Conservation (phyloP, 495 filamentous ascomycete species). For the Terfezia boudieri region DNA sequence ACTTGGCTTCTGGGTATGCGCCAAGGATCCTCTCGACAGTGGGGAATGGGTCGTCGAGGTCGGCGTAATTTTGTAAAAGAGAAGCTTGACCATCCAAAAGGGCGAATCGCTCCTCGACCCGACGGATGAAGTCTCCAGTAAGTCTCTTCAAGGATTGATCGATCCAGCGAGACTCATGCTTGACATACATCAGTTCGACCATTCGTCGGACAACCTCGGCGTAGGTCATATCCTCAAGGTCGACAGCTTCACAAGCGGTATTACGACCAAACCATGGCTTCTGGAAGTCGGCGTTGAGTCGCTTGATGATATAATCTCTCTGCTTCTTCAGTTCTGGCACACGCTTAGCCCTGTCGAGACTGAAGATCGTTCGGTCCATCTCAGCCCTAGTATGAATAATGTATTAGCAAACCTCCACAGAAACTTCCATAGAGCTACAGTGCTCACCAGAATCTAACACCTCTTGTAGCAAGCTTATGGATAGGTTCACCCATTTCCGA, state of each 20-base stretch:
- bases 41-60: constrained; percentile 62
- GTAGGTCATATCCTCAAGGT: constrained; percentile 97
- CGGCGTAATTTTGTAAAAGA: constrained; percentile 61
- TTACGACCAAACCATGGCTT: constrained; percentile 98
- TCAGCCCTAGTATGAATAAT: constrained; percentile 31
- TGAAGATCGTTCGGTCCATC: constrained; percentile 96
- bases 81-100: constrained; percentile 42
- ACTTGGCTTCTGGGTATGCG: constrained; percentile 62
- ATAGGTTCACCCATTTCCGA: constrained; percentile 99
- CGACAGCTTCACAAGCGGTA: constrained; percentile 56
- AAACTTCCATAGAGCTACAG: background rate
- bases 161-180: constrained; percentile 85
- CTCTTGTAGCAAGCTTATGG: constrained; percentile 88
- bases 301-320: constrained; percentile 86
- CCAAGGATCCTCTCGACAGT: constrained; percentile 56
- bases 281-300: constrained; percentile 93
- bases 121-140: constrained; percentile 84
- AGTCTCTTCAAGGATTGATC: constrained; percentile 60
- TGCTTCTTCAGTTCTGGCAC: constrained; percentile 79
- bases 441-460: constrained; percentile 62
- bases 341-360: constrained; percentile 81
- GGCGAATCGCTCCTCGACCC: constrained; percentile 84
- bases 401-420: background rate
- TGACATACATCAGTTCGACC: constrained; percentile 92
- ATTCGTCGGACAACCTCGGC: constrained; percentile 76